Base-by-base conservation (phyloP, 139 green algal species). In the Chlorella sp. region DNA sequence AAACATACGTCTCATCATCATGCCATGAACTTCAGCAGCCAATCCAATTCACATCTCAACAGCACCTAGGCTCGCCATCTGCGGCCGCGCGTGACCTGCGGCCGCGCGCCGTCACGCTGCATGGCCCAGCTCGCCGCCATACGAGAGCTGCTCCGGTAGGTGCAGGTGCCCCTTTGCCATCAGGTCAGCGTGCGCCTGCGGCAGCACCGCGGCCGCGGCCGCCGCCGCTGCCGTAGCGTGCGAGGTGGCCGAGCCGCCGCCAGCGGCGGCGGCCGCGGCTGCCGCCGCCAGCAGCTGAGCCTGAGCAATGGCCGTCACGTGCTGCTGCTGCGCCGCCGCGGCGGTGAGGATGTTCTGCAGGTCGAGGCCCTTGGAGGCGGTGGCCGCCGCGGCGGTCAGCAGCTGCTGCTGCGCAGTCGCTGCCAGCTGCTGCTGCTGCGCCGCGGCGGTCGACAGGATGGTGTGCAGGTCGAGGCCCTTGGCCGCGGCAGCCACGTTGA, bases 391-490 rank as follows among this genome's bases (percentile, higher is more conserved):
- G 0, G 66, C 66, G 35, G 66, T 45, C 50, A 73, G 66, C 29
- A 73, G 33, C 66, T 59, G 50, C 66, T 73, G 66, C 66, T 73
- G 66, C 21, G 66, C 66, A 2, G 46, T 27, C 0, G 67, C 23
- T 0, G 67, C 67, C 46, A 73, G 48, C 35, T 61, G 51, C 48
- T 73, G 36, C 51, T 73, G 67, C 48, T 38, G 33, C 21, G 36
- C 46, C 2, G 67, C 46, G 2, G 67, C 67, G 2, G 48, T 73
- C 46, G 50, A 7, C 3, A 73, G 67, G 21, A 73, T 46, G 23
- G 27, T 46, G 33, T 43, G 67, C 46, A 73, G 48, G 48, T 73
- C 67, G 7, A 73, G 15, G 46, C 67, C 67, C 67, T 73, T 73
- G 33, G 67, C 67, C 8, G 66, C 66, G 2, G 66, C 66, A 8